Conservation (phyloP, 2,329 filamentous ascomycete species). For the Aspergillus nomiae region DNA sequence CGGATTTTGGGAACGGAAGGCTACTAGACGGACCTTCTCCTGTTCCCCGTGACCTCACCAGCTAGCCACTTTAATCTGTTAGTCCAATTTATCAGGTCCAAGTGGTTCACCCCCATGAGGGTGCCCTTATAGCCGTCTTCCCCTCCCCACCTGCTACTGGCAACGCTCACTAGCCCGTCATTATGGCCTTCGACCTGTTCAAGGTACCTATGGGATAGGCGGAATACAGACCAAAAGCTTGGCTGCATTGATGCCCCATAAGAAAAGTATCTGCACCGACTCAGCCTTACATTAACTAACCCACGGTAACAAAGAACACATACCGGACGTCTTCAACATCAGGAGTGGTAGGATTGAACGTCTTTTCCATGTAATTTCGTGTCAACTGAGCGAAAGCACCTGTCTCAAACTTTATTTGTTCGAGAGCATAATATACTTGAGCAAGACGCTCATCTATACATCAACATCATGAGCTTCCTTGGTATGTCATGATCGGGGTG, state of each 20-base stretch:
- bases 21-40: constrained; percentile 49
- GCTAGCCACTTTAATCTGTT: constrained; percentile 62
- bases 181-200: constrained; percentile 58
- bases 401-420: constrained; percentile 58
- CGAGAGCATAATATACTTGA: constrained; percentile 58
- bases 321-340: constrained; percentile 55
- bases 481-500: neutral
- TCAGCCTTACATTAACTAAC: constrained; percentile 11
- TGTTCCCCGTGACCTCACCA: constrained; percentile 58
- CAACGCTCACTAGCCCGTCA: constrained; percentile 63
- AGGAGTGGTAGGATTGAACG: constrained; percentile 62
- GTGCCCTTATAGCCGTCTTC: constrained; percentile 61
- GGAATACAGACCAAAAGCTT: constrained; percentile 59
- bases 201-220: constrained; percentile 58
- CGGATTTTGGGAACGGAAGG: neutral
- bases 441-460: constrained; percentile 54
- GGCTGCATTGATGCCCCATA: constrained; percentile 63
- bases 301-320: constrained; percentile 15
- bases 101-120: constrained; percentile 63
- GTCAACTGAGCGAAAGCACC: constrained; percentile 65
- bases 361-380: constrained; percentile 57
- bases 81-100: constrained; percentile 69
- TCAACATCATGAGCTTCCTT: constrained; percentile 29
- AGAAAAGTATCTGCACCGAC: constrained; percentile 56
- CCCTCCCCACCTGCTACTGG: constrained; percentile 61